Evolutionary conservation across 1,139 yeast species (phyloP).

Genomic region (Hemisphaericaspora lyxosophila): DNA sequence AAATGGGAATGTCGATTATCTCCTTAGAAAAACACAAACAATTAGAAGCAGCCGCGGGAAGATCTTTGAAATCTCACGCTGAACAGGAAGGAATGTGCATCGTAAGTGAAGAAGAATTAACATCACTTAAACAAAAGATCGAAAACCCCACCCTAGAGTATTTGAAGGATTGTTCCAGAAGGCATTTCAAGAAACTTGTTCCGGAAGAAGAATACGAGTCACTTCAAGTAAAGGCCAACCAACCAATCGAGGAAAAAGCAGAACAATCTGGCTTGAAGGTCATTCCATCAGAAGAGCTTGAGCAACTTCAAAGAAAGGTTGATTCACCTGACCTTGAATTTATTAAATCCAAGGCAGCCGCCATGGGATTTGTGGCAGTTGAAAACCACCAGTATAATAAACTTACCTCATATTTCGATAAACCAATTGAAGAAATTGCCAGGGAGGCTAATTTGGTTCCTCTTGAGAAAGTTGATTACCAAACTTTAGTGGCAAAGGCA

Average conservation of each 20-base stretch:
- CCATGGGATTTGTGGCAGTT: slow-evolving; percentile 11
- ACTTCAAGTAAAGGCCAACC: slow-evolving; percentile 10
- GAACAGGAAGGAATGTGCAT: slow-evolving; percentile 13
- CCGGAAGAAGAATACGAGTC: slow-evolving; percentile 11
- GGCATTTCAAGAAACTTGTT: slow-evolving; percentile 11
- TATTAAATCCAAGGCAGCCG: slow-evolving; percentile 17
- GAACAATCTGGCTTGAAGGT: slow-evolving; percentile 8
- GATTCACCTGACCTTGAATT: slow-evolving; percentile 24
- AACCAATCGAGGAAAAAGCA: slow-evolving; percentile 13
- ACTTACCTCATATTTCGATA: slow-evolving; percentile 6
- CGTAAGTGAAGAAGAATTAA: slow-evolving; percentile 14
- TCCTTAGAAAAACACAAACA: slow-evolving; percentile 6
- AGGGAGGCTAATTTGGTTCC: slow-evolving; percentile 25
- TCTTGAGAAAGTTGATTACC: slow-evolving; percentile 18
- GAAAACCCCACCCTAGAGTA: slow-evolving; percentile 22
- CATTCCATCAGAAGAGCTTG: slow-evolving; percentile 7
- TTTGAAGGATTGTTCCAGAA: slow-evolving; percentile 17
- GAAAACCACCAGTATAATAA: slow-evolving; percentile 12
- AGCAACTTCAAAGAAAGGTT: slow-evolving; percentile 5
- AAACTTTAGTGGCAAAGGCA: slow-evolving; percentile 13
- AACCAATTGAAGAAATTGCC: slow-evolving; percentile 15
- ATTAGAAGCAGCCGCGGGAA: slow-evolving; percentile 8
- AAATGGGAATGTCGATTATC: slow-evolving; percentile 4
- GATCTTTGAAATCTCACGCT: slow-evolving; percentile 21
- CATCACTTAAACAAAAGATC: slow-evolving; percentile 15